These are phyloP conservation scores for Triticum urartu DNA, from an alignment of 176 grass and related monocot species.

Conservation along the genomic window DNA sequence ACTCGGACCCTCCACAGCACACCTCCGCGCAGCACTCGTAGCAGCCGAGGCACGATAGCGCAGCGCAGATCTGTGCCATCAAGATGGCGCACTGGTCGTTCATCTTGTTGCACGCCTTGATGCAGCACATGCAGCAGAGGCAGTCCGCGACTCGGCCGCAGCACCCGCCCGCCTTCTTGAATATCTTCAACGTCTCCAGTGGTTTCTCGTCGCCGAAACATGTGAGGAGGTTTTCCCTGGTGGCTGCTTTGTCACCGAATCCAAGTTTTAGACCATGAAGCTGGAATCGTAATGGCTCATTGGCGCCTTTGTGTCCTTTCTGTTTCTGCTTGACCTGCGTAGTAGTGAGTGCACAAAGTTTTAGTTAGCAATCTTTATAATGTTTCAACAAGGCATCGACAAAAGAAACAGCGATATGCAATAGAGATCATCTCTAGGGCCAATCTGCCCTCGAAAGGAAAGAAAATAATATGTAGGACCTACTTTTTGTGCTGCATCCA, in stretches of 20 bases:
- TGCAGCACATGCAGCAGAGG: slow-evolving; percentile 80
- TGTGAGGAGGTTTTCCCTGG: slow-evolving; percentile 49
- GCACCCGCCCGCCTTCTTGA: slow-evolving; percentile 58
- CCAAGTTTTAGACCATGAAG: slow-evolving; percentile 54
- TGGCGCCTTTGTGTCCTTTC: slow-evolving; percentile 16
- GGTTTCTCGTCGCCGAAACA: slow-evolving; percentile 42
- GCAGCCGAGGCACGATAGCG: slow-evolving; percentile 78
- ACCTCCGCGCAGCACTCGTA: slow-evolving; percentile 69
- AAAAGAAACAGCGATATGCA: not conserved
- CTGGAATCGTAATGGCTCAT: slow-evolving; percentile 12
- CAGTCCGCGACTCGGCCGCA: slow-evolving; percentile 52
- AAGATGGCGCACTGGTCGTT: slow-evolving; percentile 73
- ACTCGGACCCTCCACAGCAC: slow-evolving; percentile 56
- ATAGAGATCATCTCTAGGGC: not conserved
- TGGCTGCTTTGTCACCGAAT: slow-evolving; percentile 69
- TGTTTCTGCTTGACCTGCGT: slow-evolving; percentile 50
- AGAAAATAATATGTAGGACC: not conserved
- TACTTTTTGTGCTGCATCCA: slow-evolving; percentile 61
- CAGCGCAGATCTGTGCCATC: slow-evolving; percentile 56
- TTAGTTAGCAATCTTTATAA: not conserved
- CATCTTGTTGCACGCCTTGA: slow-evolving; percentile 66
- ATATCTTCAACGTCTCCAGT: slow-evolving; percentile 42
- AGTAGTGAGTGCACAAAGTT: not conserved
- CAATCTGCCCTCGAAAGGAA: not conserved
- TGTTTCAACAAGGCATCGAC: not conserved